Evolutionary conservation across 73 alveolate genomes (phyloP).

Genomic region (Urostyla sp.): DNA sequence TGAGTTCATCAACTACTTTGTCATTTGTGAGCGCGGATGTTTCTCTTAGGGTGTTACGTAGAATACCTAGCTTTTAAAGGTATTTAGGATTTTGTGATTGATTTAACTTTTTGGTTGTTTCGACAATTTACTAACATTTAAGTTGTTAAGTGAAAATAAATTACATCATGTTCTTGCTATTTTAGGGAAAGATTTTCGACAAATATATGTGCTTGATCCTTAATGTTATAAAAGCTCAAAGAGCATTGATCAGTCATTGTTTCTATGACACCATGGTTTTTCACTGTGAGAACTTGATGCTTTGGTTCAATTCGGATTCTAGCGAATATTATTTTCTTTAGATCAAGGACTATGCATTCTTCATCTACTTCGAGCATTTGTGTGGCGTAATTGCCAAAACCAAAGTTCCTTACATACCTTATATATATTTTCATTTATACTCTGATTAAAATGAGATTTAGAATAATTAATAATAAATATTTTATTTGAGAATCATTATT

Average conservation of each 20-base stretch:
- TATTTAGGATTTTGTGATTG: conserved; percentile 16
- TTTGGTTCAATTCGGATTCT: conserved; percentile 49
- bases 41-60: neutral
- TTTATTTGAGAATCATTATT: no score
- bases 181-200: conserved; percentile 20
- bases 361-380: conserved; percentile 31
- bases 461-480: no score
- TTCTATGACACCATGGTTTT: conserved; percentile 38
- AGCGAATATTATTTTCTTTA: conserved; percentile 50
- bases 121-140: neutral
- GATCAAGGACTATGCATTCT: conserved; percentile 17
- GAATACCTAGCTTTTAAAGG: conserved; percentile 36
- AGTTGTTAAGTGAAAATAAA: neutral
- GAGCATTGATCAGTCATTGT: conserved; percentile 51
- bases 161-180: conserved; percentile 36
- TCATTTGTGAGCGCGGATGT: conserved; percentile 11
- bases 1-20: conserved; percentile 41
- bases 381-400: conserved; percentile 41
- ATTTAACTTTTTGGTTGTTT: neutral
- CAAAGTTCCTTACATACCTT: conserved; percentile 34
- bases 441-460: no score
- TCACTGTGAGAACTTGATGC: neutral
- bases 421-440: conserved; percentile 19
- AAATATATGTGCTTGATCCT: conserved; percentile 16
- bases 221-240: conserved; percentile 27